Conservation (phyloP, 208 protist species). For the Leishmania tropica region DNA sequence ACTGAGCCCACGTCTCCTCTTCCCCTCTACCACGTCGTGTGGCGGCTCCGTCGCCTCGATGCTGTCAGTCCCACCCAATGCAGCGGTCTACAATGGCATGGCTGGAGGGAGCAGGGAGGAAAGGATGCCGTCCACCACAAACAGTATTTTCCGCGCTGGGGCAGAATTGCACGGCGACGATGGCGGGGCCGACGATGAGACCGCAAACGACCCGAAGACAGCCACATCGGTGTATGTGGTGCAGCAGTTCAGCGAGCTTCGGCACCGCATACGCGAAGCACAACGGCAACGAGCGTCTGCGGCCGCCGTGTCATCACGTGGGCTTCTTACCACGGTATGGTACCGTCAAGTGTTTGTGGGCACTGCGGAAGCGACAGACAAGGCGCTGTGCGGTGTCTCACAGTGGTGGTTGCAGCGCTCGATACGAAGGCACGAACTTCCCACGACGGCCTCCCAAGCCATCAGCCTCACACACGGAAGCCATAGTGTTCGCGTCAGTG, state of each 20-base stretch:
- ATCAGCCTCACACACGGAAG: background rate
- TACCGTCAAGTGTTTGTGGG: slow-evolving; percentile 43
- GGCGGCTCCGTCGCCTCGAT: slow-evolving; percentile 26
- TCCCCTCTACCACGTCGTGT: slow-evolving; percentile 32
- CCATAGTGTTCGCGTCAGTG: background rate
- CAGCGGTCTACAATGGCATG: slow-evolving; percentile 16
- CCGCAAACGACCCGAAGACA: slow-evolving; percentile 36
- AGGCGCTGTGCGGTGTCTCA: slow-evolving; percentile 36
- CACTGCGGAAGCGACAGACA: slow-evolving; percentile 10
- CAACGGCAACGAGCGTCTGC: background rate
- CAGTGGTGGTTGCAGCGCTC: slow-evolving; percentile 63
- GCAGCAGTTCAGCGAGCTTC: slow-evolving; percentile 28
- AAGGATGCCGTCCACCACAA: background rate
- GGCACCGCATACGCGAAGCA: background rate
- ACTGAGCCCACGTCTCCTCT: slow-evolving; percentile 9
- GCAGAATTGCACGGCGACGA: slow-evolving; percentile 26
- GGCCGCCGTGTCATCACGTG: background rate
- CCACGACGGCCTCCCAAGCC: slow-evolving; percentile 1
- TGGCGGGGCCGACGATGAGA: slow-evolving; percentile 22
- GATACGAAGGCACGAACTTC: slow-evolving; percentile 34
- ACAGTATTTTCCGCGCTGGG: slow-evolving; percentile 3
- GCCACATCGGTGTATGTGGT: slow-evolving; percentile 39
- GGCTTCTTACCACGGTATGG: slow-evolving; percentile 23
- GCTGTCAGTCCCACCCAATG: slow-evolving; percentile 25
- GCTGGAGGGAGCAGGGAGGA: background rate